These are phyloP conservation scores for Phytophthora fragariae DNA, from an alignment of 352 stramenopile species.

Conservation along the genomic window DNA sequence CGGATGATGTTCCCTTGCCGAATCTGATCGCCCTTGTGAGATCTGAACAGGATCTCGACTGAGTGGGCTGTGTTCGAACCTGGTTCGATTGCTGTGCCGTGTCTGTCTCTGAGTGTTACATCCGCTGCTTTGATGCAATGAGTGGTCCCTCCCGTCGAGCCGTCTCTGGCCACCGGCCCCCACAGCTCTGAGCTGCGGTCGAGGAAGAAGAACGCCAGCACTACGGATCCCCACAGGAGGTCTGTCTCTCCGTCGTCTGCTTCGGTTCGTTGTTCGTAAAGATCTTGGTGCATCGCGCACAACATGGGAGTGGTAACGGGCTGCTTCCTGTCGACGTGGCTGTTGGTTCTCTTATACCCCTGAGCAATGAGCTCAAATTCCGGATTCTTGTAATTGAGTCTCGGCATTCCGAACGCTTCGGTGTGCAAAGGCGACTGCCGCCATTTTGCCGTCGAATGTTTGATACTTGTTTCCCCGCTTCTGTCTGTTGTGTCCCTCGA, in stretches of 20 bases:
- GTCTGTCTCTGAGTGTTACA: background rate
- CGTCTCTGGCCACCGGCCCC: conserved; percentile 1
- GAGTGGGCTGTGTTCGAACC: background rate
- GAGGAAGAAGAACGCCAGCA: conserved; percentile 34
- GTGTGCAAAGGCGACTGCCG: conserved; percentile 1
- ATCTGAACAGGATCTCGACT: conserved; percentile 19
- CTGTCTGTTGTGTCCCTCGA: no score
- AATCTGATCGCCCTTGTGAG: conserved; percentile 11
- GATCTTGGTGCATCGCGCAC: conserved; percentile 11
- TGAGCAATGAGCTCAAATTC: conserved; percentile 31
- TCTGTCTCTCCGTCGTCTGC: background rate
- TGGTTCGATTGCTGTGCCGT: background rate
- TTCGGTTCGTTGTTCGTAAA: background rate
- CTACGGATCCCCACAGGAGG: conserved; percentile 29
- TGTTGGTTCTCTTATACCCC: conserved; percentile 38
- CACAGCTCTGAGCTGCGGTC: conserved; percentile 37
- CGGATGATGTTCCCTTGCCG: conserved; percentile 16
- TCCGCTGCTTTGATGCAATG: conserved; percentile 15
- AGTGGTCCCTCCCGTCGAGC: background rate
- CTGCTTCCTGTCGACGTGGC: conserved; percentile 36
- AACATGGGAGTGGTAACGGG: conserved; percentile 40
- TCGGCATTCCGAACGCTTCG: conserved; percentile 20
- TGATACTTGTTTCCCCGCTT: no score
- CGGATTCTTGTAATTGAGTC: conserved; percentile 35
- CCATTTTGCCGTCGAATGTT: no score